Percentiles rank a stretch among this genome's conserved stretches.
phyloP scores from a whole-genome alignment of 805 yeast species.

The Ogataea chonburiensis region DNA sequence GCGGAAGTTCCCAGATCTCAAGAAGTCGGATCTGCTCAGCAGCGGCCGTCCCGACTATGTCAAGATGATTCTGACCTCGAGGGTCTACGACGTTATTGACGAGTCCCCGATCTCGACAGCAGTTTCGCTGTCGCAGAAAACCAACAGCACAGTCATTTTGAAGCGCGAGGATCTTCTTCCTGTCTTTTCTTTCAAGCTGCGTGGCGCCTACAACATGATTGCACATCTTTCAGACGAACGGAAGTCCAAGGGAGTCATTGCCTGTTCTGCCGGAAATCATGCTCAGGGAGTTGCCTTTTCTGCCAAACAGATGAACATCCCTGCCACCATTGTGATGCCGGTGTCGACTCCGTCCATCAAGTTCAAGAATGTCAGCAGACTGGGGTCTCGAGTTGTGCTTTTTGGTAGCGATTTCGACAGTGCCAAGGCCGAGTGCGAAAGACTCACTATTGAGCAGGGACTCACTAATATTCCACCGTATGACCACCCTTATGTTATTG shows the following conservation, averaged over 20 bases:
- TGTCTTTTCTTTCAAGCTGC: constrained; percentile 90
- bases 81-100: constrained; percentile 92
- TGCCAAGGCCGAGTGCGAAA: constrained; percentile 87
- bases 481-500: constrained; percentile 96
- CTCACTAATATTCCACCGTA: constrained; percentile 95
- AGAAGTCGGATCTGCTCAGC: constrained; percentile 49
- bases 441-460: constrained; percentile 67
- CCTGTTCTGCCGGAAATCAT: constrained; percentile 98
- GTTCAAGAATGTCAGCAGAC: constrained; percentile 82
- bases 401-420: constrained; percentile 93
- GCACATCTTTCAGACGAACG: constrained; percentile 74
- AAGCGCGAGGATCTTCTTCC: constrained; percentile 94
- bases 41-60: constrained; percentile 89
- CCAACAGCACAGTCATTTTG: constrained; percentile 72
- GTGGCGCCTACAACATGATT: constrained; percentile 98
- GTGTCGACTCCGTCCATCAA: constrained; percentile 94
- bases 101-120: constrained; percentile 87
- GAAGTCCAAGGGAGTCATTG: constrained; percentile 83
- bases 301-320: constrained; percentile 79
- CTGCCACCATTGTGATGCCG: constrained; percentile 98
- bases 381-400: constrained; percentile 92
- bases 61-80: constrained; percentile 82
- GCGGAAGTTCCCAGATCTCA: constrained; percentile 45
- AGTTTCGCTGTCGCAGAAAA: constrained; percentile 65
- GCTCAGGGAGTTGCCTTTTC: constrained; percentile 98